A percentile compares a stretch with the other conserved stretches of the same genome.
These are phyloP conservation scores for Penicillium riverlandense DNA, from an alignment of 495 filamentous ascomycete genomes.

Conservation along the genomic window DNA sequence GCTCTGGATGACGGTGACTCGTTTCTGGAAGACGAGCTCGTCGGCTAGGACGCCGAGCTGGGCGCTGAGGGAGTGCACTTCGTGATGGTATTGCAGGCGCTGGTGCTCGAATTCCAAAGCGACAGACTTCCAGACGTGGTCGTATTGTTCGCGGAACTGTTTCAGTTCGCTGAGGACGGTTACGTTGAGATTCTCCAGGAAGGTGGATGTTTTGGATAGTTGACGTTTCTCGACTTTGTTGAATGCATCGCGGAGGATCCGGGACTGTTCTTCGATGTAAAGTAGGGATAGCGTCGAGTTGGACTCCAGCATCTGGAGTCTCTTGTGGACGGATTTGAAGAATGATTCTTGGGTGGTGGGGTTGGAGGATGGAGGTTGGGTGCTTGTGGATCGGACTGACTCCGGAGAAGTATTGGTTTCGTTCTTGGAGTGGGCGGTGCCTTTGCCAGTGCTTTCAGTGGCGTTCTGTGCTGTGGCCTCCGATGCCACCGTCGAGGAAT, in stretches of 20 bases:
- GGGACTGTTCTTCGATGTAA: slow-evolving; percentile 95
- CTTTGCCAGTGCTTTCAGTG: slow-evolving; percentile 17
- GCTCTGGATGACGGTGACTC: slow-evolving; percentile 84
- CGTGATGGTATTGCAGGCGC: slow-evolving; percentile 68
- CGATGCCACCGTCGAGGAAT: slow-evolving; percentile 12
- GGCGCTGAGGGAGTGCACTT: slow-evolving; percentile 73
- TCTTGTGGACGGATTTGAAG: slow-evolving; percentile 93
- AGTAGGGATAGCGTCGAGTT: slow-evolving; percentile 90
- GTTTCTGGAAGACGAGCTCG: slow-evolving; percentile 91
- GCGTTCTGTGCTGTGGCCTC: slow-evolving; percentile 17
- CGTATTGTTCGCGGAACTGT: slow-evolving; percentile 77
- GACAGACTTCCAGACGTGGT: slow-evolving; percentile 92
- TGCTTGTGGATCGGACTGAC: slow-evolving; percentile 42
- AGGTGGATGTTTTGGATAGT: slow-evolving; percentile 69
- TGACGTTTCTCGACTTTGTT: slow-evolving; percentile 85
- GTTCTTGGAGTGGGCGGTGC: slow-evolving; percentile 18
- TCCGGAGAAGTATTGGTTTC: slow-evolving; percentile 23
- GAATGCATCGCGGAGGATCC: slow-evolving; percentile 85
- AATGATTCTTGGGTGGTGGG: slow-evolving; percentile 94
- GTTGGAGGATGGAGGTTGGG: slow-evolving; percentile 51
- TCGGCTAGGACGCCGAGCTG: slow-evolving; percentile 83
- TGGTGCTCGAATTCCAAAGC: slow-evolving; percentile 86
- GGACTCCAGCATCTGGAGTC: slow-evolving; percentile 80
- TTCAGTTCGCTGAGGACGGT: slow-evolving; percentile 83
- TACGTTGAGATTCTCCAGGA: slow-evolving; percentile 75